Evolutionary conservation across 2,329 filamentous ascomycete genomes (phyloP), one percentile per base, ranked within the genome.

Genomic region (Westerdykella aurantiaca): DNA sequence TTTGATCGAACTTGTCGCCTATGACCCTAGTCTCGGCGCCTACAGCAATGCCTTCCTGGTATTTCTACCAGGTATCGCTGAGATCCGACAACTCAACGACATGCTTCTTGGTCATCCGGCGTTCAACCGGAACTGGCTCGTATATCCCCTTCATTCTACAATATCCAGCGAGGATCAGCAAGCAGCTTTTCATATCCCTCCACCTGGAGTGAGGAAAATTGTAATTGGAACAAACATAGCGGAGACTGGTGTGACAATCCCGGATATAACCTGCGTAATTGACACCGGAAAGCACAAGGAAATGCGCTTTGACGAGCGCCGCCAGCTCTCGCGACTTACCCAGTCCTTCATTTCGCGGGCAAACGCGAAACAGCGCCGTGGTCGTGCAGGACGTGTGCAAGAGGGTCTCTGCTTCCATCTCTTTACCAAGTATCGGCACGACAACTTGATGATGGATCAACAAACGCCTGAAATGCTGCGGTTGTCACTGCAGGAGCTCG

Each of bases 141-240:
- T 98, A 1, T 90, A 95, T 64, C 86, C 89, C 11, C 75, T 98
- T 31, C 93, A 98, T 64, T 97, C 93, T 0, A 88, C 86, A 0
- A 96, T 98, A 55, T 89, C 91, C 10, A 96, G 86, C 38, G 91
- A 97, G 58, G 93, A 98, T 48, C 93, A 98, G 64, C 91, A 98
- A 67, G 83, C 86, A 29, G 93, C 93, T 0, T 98, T 98, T 63
- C 73, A 88, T 5, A 71, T 95, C 0, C 93, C 93, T 5, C 88
- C 90, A 1, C 77, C 76, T 3, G 91, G 91, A 0, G 76, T 82
- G 44, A 80, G 90, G 50, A 98, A 98, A 70, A 93, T 98, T 51
- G 91, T 98, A 2, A 78, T 98, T 43, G 90, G 93, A 1, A 98
- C 93, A 12, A 98, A 98, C 61, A 98, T 98, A 64, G 93, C 93